These are phyloP conservation scores for Cladosporium sp. DNA, from an alignment of 2,329 filamentous ascomycete species.

Conservation along the genomic window DNA sequence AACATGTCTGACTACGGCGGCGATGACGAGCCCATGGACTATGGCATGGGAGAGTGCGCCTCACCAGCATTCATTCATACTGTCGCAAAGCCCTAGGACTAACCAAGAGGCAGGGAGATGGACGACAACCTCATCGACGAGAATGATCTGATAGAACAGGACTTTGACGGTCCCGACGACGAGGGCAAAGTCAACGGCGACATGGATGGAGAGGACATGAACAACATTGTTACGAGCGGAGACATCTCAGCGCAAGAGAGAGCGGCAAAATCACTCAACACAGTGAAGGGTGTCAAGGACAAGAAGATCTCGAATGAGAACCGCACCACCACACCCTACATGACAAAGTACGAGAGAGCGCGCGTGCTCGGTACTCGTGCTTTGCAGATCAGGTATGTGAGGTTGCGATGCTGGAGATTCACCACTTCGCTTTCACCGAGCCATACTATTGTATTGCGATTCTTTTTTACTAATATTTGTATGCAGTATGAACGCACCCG, in stretches of 20 bases:
- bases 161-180: slow-evolving; percentile 17
- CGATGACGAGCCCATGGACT: slow-evolving; percentile 36
- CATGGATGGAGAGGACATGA: slow-evolving; percentile 29
- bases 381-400: slow-evolving; percentile 81
- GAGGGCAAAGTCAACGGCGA: slow-evolving; percentile 16
- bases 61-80: neutral
- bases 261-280: slow-evolving; percentile 46
- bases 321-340: slow-evolving; percentile 90
- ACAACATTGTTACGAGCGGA: slow-evolving; percentile 45
- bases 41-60: slow-evolving; percentile 30
- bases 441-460: too few species aligned
- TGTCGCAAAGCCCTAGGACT: neutral
- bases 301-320: slow-evolving; percentile 90
- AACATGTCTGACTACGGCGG: slow-evolving; percentile 46
- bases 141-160: slow-evolving; percentile 53
- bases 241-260: slow-evolving; percentile 49
- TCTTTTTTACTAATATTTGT: neutral
- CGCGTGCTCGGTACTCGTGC: slow-evolving; percentile 90
- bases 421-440: too few species aligned
- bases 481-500: slow-evolving; percentile 88
- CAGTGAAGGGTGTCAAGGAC: slow-evolving; percentile 57
- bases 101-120: slow-evolving; percentile 25
- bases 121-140: slow-evolving; percentile 37
- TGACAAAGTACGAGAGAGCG: slow-evolving; percentile 98
- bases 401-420: neutral